Evolutionary conservation across 2,329 filamentous ascomycete species (phyloP), one percentile per base, ranked within the genome.

Genomic region (Colletotrichum sp.): DNA sequence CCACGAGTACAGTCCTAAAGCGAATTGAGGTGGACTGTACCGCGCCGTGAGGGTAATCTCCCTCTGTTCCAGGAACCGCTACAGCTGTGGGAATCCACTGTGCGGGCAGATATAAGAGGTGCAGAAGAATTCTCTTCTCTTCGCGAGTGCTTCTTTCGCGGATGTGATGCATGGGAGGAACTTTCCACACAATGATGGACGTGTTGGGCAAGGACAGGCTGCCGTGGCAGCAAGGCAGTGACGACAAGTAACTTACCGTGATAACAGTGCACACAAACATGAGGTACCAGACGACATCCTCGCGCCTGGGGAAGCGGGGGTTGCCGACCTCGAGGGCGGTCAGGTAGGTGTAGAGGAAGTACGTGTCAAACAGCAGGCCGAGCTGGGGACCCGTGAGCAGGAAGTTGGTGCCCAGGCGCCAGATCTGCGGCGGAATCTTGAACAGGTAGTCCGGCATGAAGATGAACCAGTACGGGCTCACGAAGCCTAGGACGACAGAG

Each of bases 51-150:
- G 93, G 93, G 92, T 91, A 88, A 91, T 95, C 93, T 95, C 90
- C 93, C 93, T 95, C 93, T 88, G 86, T 92, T 94, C 88, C 93
- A 95, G 93, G 93, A 95, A 95, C 93, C 93, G 93, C 88, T 90
- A 93, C 93, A 94, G 93, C 88, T 92, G 93, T 90, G 86, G 90
- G 86, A 85, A 78, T 82, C 82, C 88, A 89, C 93, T 94, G 93
- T 92, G 90, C 93, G 93, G 93, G 93, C 93, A 95, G 93, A 94
- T 94, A 92, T 89, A 88, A 88, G 89, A 91, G 90, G 87, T 84
- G 80, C 72, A 77, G 30, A 67, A 28, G n/a, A 28, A 0, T 9
- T 43, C 2, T 43, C 24, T 30, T 61, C 26, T 15, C 18, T 64
- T 15, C 32, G 21, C n/a, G 32, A 74, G 65, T 32, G 30, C 18